Evolutionary conservation across 805 yeast species (phyloP), one percentile per base, ranked within the genome.

Genomic region (Cyberlindnera mycetangii): DNA sequence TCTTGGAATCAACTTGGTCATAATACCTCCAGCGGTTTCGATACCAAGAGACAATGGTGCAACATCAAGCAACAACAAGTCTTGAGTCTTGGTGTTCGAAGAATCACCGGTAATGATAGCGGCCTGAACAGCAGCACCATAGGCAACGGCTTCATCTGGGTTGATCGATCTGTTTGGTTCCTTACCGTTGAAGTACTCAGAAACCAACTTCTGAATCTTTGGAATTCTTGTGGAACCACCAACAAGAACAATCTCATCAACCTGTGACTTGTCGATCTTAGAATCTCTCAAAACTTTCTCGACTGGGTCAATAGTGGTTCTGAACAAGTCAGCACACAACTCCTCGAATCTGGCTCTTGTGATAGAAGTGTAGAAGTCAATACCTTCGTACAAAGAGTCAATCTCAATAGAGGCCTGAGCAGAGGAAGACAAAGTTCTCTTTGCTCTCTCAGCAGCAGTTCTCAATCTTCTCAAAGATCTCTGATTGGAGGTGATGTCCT

Each of bases 141-240:
- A 70, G 50, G 95, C 93, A 45, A 86, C 95, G 28, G 93, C 90
- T 68, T 86, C 95, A 65, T 86, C 95, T 33, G 95, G 98, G 85
- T 90, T 90, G 73, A 90, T 90, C 48, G 97, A 89, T 79, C 84
- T 89, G 81, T 89, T 88, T 74, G 96, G 97, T 76, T 90, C 96
- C 78, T 90, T 92, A 71, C 97, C 97, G 74, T 90, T 89, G 84
- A 92, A 90, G 86, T 79, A 92, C 74, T 92, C 98, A 60, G 96
- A 86, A 47, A 90, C 96, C 64, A 90, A 81, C 73, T 90, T 90
- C 78, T 90, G 98, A 60, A 92, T 85, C 80, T 88, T 90, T 79
- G 98, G 98, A 78, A 90, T 90, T 85, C 97, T 90, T 64, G 97
- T 90, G 56, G 97, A 90, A 76, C 97, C 97, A 81, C 97, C 97